phyloP scores from a whole-genome alignment of 495 filamentous ascomycete genomes.

The Aspergillus incahuasiensis region DNA sequence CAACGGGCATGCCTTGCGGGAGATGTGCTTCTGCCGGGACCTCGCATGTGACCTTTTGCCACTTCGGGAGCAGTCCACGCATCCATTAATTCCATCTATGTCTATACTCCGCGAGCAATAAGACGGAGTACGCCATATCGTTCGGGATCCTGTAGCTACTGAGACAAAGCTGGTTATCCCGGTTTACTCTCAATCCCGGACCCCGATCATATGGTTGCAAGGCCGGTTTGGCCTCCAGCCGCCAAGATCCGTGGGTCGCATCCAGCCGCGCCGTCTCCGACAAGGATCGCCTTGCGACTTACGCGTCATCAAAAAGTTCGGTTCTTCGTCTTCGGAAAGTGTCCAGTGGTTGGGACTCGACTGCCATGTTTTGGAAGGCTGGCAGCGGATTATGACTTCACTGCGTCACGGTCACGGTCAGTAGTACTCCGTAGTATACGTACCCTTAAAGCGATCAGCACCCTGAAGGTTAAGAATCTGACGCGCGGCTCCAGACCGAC shows the following conservation, averaged over 20 bases:
- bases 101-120: background rate
- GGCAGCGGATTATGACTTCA: too few relatives aligned
- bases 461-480: conserved; percentile 1
- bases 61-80: background rate
- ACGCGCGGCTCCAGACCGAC: conserved; percentile 2
- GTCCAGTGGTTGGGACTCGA: background rate
- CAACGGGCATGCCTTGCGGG: background rate
- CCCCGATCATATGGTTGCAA: background rate
- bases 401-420: too few relatives aligned
- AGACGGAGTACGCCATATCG: too few relatives aligned
- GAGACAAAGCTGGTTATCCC: background rate
- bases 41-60: background rate
- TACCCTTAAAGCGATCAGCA: background rate
- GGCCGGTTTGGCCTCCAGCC: background rate
- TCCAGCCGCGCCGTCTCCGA: background rate
- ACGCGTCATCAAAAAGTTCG: conserved; percentile 7
- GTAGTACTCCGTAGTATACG: too few relatives aligned
- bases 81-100: too few relatives aligned
- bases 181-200: background rate
- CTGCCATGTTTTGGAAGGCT: background rate
- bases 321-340: background rate
- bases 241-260: conserved; percentile 4
- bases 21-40: background rate
- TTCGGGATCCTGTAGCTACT: too few relatives aligned
- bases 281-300: conserved; percentile 1